Conservation (phyloP, 75 land plant species). For the Isoetes taiwanensis region DNA sequence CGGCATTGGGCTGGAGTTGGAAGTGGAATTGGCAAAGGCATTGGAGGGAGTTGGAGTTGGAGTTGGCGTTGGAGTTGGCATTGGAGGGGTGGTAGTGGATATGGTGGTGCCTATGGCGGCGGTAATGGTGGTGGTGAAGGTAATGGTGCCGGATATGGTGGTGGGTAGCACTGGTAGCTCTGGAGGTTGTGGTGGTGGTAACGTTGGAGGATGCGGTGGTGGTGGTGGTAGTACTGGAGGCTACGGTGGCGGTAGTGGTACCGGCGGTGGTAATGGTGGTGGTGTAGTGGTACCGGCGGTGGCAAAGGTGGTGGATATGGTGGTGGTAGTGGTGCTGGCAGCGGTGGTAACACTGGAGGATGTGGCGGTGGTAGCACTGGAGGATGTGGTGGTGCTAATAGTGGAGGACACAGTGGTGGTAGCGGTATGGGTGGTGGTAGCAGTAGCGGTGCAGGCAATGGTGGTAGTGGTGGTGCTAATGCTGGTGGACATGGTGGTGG, state of each 20-base stretch:
- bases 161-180: background rate
- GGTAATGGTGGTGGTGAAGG: background rate
- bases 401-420: background rate
- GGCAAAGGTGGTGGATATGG: background rate
- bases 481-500: conserved; percentile 1
- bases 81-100: no score
- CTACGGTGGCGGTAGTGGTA: background rate
- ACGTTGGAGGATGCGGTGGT: background rate
- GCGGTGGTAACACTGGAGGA: background rate
- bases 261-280: background rate
- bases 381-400: background rate
- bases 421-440: background rate
- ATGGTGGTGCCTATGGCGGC: background rate
- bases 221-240: background rate
- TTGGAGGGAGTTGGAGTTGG: no score
- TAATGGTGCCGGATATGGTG: background rate
- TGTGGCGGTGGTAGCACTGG: background rate
- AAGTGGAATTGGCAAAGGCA: no score
- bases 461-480: conserved; percentile 3
- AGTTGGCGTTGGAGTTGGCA: no score
- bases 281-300: background rate
- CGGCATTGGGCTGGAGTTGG: no score
- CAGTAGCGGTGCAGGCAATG: background rate
- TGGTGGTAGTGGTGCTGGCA: background rate
- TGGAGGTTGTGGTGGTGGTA: background rate